Evolutionary conservation across 129 eudicot genomes (phyloP).

Genomic region (Smallanthus sonchifolius): DNA sequence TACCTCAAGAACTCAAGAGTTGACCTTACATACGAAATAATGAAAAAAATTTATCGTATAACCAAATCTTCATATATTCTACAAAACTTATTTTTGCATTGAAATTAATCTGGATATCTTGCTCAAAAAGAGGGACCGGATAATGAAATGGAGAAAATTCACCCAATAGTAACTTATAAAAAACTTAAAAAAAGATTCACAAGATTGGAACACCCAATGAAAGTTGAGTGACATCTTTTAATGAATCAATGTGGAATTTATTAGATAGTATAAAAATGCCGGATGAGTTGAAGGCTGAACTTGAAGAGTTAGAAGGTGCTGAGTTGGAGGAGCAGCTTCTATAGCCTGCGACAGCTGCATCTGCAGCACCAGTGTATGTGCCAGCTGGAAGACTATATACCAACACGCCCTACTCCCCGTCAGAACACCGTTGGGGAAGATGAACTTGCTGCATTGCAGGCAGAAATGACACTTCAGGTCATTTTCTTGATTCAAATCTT

Average conservation of each 20-base stretch:
- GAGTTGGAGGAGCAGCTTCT: slow-evolving; percentile 62
- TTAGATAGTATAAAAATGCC: slow-evolving; percentile 10
- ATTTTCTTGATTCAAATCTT: neutral
- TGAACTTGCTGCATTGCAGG: slow-evolving; percentile 54
- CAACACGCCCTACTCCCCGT: slow-evolving; percentile 32
- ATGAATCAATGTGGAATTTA: neutral
- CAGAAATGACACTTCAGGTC: slow-evolving; percentile 55
- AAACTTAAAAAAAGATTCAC: too few species aligned
- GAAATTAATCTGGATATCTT: neutral
- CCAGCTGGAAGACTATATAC: slow-evolving; percentile 39
- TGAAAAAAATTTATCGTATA: neutral
- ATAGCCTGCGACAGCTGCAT: slow-evolving; percentile 48
- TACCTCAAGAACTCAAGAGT: neutral
- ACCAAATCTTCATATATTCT: neutral
- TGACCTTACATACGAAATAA: neutral
- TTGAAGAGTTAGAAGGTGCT: slow-evolving; percentile 57
- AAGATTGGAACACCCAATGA: neutral
- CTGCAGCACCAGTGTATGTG: slow-evolving; percentile 38
- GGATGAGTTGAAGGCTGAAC: slow-evolving; percentile 63
- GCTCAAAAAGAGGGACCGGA: neutral
- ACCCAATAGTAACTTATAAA: too few species aligned
- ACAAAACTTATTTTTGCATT: neutral
- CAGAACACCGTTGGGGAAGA: slow-evolving; percentile 51
- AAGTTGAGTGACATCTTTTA: neutral
- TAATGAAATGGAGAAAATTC: neutral